Evolutionary conservation across 176 grass and related monocot genomes (phyloP).

Genomic region (Zoysia japonica): DNA sequence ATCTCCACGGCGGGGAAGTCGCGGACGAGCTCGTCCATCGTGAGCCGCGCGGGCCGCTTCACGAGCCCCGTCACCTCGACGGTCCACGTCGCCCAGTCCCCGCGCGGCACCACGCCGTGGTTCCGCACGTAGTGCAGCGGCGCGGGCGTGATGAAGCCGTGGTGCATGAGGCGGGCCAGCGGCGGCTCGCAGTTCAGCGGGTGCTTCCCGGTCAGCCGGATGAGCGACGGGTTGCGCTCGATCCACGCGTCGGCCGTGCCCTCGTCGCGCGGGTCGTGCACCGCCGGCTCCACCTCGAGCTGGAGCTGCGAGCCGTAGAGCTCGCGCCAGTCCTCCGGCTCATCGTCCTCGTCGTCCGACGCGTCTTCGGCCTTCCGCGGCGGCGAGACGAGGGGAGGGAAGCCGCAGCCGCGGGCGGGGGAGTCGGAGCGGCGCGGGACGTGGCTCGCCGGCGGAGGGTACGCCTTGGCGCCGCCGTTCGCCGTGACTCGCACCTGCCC

Average conservation of each 20-base stretch:
- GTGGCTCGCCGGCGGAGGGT: constrained; percentile 38
- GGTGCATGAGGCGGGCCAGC: constrained; percentile 76
- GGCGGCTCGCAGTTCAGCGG: constrained; percentile 91
- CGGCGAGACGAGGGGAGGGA: constrained; percentile 53
- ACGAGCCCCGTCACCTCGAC: constrained; percentile 79
- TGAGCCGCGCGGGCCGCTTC: constrained; percentile 39
- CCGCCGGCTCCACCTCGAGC: constrained; percentile 66
- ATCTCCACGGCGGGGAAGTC: constrained; percentile 57
- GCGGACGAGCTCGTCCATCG: constrained; percentile 64
- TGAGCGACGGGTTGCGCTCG: constrained; percentile 67
- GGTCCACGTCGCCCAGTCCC: constrained; percentile 60
- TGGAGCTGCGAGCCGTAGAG: constrained; percentile 46
- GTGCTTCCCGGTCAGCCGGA: constrained; percentile 90
- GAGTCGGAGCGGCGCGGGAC: constrained; percentile 52
- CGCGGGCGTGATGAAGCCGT: constrained; percentile 89
- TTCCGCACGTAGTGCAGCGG: constrained; percentile 93
- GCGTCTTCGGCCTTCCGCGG: not conserved
- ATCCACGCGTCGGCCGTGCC: constrained; percentile 77
- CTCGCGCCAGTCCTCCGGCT: constrained; percentile 51
- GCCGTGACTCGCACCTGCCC: not conserved
- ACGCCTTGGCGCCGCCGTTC: constrained; percentile 44
- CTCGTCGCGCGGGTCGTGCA: constrained; percentile 69
- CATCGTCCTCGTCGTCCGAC: constrained; percentile 52
- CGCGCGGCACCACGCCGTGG: constrained; percentile 69
- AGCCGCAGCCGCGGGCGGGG: constrained; percentile 55